Percentiles rank a stretch among this genome's conserved stretches.
Evolutionary conservation across 2,329 filamentous ascomycete genomes (phyloP).

Genomic region (Aspergillus fumigatus): DNA sequence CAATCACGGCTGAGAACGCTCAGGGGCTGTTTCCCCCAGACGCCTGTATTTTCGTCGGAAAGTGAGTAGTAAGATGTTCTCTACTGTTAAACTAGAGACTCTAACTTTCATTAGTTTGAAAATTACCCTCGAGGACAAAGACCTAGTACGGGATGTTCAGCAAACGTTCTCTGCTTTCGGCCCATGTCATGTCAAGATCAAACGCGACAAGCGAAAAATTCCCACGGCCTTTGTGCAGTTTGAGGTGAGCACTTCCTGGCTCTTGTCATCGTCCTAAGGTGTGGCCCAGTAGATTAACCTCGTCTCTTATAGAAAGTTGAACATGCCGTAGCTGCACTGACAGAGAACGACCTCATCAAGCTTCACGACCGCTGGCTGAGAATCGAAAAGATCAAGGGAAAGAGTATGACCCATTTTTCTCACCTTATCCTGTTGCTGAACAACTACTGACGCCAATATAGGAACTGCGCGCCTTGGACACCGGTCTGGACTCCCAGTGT

Average conservation of each 20-base stretch:
- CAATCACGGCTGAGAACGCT: conserved; percentile 29
- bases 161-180: conserved; percentile 28
- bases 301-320: conserved; percentile 19
- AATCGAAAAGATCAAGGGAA: conserved; percentile 16
- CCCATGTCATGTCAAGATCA: conserved; percentile 33
- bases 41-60: conserved; percentile 38
- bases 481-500: conserved; percentile 10
- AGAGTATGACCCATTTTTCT: conserved; percentile 11
- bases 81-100: background rate
- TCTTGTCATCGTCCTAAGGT: background rate
- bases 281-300: background rate
- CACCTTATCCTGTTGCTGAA: background rate
- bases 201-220: conserved; percentile 29
- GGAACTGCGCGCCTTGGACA: conserved; percentile 16
- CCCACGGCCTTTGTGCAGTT: conserved; percentile 39
- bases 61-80: conserved; percentile 23
- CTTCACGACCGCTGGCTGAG: conserved; percentile 17
- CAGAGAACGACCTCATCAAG: conserved; percentile 2
- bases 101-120: conserved; percentile 22
- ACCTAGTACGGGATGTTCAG: conserved; percentile 27
- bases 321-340: conserved; percentile 23
- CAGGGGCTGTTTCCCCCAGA: conserved; percentile 34
- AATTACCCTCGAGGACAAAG: conserved; percentile 20
- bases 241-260: conserved; percentile 23
- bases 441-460: conserved; percentile 1